These are phyloP conservation scores for Globisporangium alternatum DNA, from an alignment of 352 stramenopile species.

Conservation along the genomic window DNA sequence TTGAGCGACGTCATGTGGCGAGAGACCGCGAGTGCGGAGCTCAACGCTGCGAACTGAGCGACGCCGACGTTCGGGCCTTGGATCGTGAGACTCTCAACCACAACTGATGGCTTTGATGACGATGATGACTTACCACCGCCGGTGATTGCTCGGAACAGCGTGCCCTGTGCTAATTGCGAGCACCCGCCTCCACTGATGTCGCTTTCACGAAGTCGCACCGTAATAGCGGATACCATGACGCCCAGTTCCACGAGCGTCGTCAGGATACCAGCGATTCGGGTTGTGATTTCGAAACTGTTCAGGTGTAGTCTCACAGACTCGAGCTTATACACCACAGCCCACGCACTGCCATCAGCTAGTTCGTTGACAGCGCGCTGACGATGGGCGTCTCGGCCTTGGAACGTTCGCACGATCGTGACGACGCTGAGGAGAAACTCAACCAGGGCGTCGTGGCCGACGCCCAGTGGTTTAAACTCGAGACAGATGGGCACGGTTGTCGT, in stretches of 20 bases:
- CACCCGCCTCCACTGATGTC: conserved; percentile 4
- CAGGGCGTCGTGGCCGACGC: not conserved
- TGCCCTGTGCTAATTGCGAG: conserved; percentile 1
- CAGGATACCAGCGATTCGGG: not conserved
- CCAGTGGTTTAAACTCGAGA: conserved; percentile 4
- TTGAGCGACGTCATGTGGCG: not conserved
- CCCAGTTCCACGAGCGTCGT: conserved; percentile 1
- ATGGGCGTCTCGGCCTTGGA: not conserved
- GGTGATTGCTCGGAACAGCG: conserved; percentile 1
- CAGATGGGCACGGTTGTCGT: not conserved
- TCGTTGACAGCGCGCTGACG: not conserved
- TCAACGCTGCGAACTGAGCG: conserved; percentile 1
- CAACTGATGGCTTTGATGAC: not conserved
- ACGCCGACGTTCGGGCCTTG: not conserved
- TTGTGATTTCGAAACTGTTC: conserved; percentile 11
- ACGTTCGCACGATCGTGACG: not conserved
- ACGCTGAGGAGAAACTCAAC: conserved; percentile 1
- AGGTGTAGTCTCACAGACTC: conserved; percentile 10
- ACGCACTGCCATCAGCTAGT: not conserved
- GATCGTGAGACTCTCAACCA: conserved; percentile 1
- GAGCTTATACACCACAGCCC: not conserved
- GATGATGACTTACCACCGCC: not conserved
- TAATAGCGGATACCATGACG: not conserved
- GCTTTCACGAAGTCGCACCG: not conserved
- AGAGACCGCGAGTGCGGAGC: not conserved